Base-by-base conservation (phyloP, 1,284 basidiomycete species). In the Trichosporon ovoides region DNA sequence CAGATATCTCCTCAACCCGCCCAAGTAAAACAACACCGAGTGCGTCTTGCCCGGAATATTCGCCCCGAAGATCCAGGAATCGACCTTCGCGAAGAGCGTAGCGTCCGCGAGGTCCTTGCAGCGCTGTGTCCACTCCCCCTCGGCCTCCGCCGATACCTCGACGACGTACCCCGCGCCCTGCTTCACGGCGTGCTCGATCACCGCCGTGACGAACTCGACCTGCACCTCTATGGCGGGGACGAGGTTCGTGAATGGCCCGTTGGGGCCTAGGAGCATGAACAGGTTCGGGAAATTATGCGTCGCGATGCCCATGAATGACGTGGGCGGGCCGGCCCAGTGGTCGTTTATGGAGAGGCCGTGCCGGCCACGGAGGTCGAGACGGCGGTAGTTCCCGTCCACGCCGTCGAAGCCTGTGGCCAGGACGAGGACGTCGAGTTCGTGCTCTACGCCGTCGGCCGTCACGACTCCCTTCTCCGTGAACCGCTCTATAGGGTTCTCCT, bases 21-120 rank as follows among this genome's bases (percentile, higher is more conserved):
- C 55, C 18, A 60, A 52, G 55, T 60, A 60, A 46, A 60, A 60
- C 22, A 60, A 46, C 11, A 60, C 52, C 19, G 22, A 43, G 54
- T 56, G 55, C 34, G 53, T 38, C 52, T 60, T 60, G 37, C 58
- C 58, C 3, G 58, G 52, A 22, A 60, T 56, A 19, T 60, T 60
- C 7, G 58, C 58, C 37, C 58, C 58, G 24, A 56, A 60, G 46
- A 60, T 60, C 58, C 58, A 60, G 37, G 43, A 50, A n/a, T 60
- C 55, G 7, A 46, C 40, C 46, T 56, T 48, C n/a, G 43, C n/a
- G 24, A 50, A 60, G 12, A 60, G 55, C 33, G 55, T 56, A 13
- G 13, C 18, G 43, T 19, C 34, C 4, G 58, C 55, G 16, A 60
- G 52, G 13, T n/a, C 16, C 7, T 5, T 11, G 22, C 58, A 59